Evolutionary conservation across 225 moss, liverwort and hornwort genomes (phyloP), one percentile per base, ranked within the genome.

Genomic region (Pseudisothecium myosuroides): DNA sequence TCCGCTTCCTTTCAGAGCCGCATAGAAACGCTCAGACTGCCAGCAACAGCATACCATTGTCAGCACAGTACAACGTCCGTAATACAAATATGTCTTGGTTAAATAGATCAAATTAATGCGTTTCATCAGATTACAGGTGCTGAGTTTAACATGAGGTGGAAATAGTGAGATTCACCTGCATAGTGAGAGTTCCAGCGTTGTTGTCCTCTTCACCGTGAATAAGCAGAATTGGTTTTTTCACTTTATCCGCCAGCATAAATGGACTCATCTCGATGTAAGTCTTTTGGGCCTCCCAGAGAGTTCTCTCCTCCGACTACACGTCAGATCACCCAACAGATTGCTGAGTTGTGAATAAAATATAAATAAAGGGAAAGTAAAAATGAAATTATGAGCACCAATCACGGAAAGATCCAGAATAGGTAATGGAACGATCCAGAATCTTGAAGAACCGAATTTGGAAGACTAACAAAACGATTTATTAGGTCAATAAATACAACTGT

Each of bases 151-250:
- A 83, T 67, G 66, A 89, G 24, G 9, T 82, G 60, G 45, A 49
- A 88, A 58, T 49, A 39, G 43, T n/a, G 59, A 81, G 39, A 37
- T 32, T 81, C 90, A 97, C 98, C 97, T 99, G 99, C 96, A 99
- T 94, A 29, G 99, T 99, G 49, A 99, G 92, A 66, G 99, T 99
- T 90, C 99, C 99, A 41, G 99, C 94, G 89, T 99, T 99, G 88
- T 96, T 99, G 82, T 99, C 99, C 88, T 99, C 99, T 93, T 96
- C 99, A 85, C 99, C 99, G 47, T 99, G 99, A 88, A 99, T 93
- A 87, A 99, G 85, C 87, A 99, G 92, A 85, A 99, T 94, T 29
- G 99, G 97, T 88, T 96, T 97, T 76, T 95, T 97, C 66, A 99
- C 91, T 92, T 96, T 96, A 76, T 97, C 88, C 34, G 99, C 97